Conservation (phyloP, 371 early-diverging fungal genomes). For the Haplosporangium sp. region DNA sequence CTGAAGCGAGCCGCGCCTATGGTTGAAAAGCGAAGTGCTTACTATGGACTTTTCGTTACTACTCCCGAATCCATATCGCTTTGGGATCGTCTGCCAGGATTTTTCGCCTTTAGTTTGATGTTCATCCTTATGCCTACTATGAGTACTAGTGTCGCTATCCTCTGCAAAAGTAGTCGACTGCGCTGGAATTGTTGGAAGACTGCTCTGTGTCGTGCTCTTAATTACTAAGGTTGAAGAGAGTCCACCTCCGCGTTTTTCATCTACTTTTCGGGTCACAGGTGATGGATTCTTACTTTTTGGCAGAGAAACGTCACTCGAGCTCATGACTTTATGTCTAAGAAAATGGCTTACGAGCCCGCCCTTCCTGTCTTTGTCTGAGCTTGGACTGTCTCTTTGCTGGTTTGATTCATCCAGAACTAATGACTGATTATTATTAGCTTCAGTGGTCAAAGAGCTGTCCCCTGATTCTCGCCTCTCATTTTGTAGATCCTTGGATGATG, state of each 20-base stretch:
- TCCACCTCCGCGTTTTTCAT: background rate
- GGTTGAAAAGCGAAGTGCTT: conserved; percentile 1
- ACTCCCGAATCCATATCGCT: conserved; percentile 5
- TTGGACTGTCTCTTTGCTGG: background rate
- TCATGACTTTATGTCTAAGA: conserved; percentile 21
- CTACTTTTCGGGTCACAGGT: background rate
- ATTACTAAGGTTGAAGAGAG: background rate
- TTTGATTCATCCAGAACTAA: background rate
- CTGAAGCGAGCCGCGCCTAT: conserved; percentile 8
- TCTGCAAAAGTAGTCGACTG: background rate
- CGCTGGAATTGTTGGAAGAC: background rate
- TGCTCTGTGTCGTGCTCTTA: background rate
- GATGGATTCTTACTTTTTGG: background rate
- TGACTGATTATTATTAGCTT: background rate
- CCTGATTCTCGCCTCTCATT: conserved; percentile 16
- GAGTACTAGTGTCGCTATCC: conserved; percentile 17
- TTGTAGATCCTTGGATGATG: background rate
- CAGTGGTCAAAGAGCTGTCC: conserved; percentile 13
- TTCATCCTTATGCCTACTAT: conserved; percentile 11
- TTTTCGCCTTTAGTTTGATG: conserved; percentile 10
- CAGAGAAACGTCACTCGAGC: conserved; percentile 12
- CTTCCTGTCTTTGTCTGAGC: conserved; percentile 15
- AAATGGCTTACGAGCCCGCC: conserved; percentile 38
- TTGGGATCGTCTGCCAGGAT: background rate
- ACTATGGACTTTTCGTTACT: conserved; percentile 7